Evolutionary conservation across 768 basidiomycete genomes (phyloP), one percentile per base, ranked within the genome.

Genomic region (Leucocoprinus sp.): DNA sequence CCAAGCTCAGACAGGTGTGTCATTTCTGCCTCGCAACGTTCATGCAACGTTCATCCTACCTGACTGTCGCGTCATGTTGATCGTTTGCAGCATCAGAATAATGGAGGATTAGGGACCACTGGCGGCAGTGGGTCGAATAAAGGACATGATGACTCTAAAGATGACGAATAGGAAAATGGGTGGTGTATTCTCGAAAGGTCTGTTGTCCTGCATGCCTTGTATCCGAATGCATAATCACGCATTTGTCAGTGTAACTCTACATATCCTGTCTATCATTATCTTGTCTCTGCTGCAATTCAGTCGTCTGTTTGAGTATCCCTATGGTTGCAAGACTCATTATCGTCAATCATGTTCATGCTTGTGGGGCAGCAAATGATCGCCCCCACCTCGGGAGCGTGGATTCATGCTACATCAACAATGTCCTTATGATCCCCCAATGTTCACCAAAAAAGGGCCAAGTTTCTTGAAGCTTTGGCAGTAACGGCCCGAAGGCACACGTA

Each of bases 1-100:
- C 92, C 4, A 95, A 95, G 65, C 72, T 93, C 55, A 69, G 92
- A 53, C 82, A 88, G 76, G 88, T 86, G 51, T 7, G 66, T 57
- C 2, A 14, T 33, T 17, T 2, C 18, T 8, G 24, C 15, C 28
- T 41, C 22, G 21, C 18, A 12, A 9, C 12, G 21, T 34, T n/a
- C n/a, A n/a, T n/a, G n/a, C n/a, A n/a, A n/a, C n/a, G n/a, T 23
- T 15, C 19, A 39, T 3, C 9, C n/a, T 15, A 26, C 12, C n/a
- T 35, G 6, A 22, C 22, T 18, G 38, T 21, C 28, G 14, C 14
- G 21, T 15, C 4, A 31, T 31, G 31, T 8, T 31, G 31, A 29
- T 21, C n/a, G 31, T 8, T 31, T 22, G 24, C 15, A 48, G 46
- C 42, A 41, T 26, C 46, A 48, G 34, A 48, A 48, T 18, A 40